Evolutionary conservation across 2,329 filamentous ascomycete genomes (phyloP).

Genomic region (Verticillium zaregamsianum): DNA sequence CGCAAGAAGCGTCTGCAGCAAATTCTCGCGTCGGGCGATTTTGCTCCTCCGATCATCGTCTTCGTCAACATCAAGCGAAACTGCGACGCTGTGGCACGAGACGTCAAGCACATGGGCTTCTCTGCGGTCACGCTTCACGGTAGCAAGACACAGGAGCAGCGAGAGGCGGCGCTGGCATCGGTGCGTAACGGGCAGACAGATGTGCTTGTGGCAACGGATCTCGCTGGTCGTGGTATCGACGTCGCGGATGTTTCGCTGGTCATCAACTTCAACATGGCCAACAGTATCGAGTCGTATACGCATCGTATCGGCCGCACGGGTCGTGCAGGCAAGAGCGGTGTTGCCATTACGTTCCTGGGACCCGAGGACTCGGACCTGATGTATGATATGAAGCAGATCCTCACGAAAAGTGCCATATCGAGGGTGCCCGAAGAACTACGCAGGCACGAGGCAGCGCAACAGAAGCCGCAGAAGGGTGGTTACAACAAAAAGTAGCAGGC

Average conservation of each 20-base stretch:
- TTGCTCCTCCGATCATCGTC: slow-evolving; percentile 88
- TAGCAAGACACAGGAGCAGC: slow-evolving; percentile 95
- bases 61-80: slow-evolving; percentile 99
- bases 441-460: slow-evolving; percentile 87
- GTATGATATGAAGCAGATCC: slow-evolving; percentile 95
- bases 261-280: slow-evolving; percentile 98
- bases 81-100: slow-evolving; percentile 89
- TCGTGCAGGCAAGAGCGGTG: slow-evolving; percentile 94
- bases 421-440: slow-evolving; percentile 88
- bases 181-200: slow-evolving; percentile 76
- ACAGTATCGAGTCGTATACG: slow-evolving; percentile 88
- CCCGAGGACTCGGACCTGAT: slow-evolving; percentile 85
- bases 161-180: slow-evolving; percentile 86
- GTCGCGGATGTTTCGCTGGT: slow-evolving; percentile 91
- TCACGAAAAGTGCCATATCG: slow-evolving; percentile 82
- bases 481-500: background rate
- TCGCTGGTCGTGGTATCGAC: slow-evolving; percentile 96
- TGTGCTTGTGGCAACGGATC: slow-evolving; percentile 90
- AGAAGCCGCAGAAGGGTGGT: slow-evolving; percentile 49
- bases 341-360: slow-evolving; percentile 92
- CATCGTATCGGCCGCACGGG: slow-evolving; percentile 96
- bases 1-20: slow-evolving; percentile 94
- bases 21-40: slow-evolving; percentile 77
- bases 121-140: slow-evolving; percentile 88
- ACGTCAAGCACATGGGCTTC: slow-evolving; percentile 93